Conservation (phyloP, 441 rosid species). For the Adansonia grandidieri region DNA sequence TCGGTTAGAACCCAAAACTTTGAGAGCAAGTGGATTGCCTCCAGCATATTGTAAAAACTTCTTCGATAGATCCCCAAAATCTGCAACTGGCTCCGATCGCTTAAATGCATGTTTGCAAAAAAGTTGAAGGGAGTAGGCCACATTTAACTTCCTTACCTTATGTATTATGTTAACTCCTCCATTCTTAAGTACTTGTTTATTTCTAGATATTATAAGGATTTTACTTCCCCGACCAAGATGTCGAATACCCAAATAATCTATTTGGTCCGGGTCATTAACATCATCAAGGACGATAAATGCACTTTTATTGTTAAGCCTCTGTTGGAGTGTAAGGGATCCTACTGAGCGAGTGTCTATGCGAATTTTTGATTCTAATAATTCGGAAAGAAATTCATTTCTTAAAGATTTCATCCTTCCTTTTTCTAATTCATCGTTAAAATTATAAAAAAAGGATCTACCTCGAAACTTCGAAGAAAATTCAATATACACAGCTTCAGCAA, state of each 20-base stretch:
- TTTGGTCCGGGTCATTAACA: slow-evolving; percentile 31
- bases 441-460: slow-evolving; percentile 29
- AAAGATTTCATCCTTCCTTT: slow-evolving; percentile 16
- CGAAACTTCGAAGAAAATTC: slow-evolving; percentile 32
- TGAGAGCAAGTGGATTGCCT: slow-evolving; percentile 48
- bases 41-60: slow-evolving; percentile 31
- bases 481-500: slow-evolving; percentile 36
- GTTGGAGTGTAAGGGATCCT: slow-evolving; percentile 16
- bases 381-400: slow-evolving; percentile 33
- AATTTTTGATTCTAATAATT: slow-evolving; percentile 24
- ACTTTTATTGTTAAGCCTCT: slow-evolving; percentile 31
- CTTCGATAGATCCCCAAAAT: slow-evolving; percentile 18
- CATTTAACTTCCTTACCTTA: slow-evolving; percentile 8
- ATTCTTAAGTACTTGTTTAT: slow-evolving; percentile 26
- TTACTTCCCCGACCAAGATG: slow-evolving; percentile 43
- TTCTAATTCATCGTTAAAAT: slow-evolving; percentile 24
- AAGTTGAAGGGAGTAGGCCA: slow-evolving; percentile 35
- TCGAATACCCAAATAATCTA: slow-evolving; percentile 28
- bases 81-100: slow-evolving; percentile 1
- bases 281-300: slow-evolving; percentile 41
- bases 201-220: slow-evolving; percentile 40
- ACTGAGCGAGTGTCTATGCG: slow-evolving; percentile 31
- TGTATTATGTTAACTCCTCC: slow-evolving; percentile 23
- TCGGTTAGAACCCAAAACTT: slow-evolving; percentile 41
- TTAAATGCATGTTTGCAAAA: slow-evolving; percentile 40